Base-by-base conservation (phyloP, 2,329 filamentous ascomycete species). In the Fusarium bactridioides region DNA sequence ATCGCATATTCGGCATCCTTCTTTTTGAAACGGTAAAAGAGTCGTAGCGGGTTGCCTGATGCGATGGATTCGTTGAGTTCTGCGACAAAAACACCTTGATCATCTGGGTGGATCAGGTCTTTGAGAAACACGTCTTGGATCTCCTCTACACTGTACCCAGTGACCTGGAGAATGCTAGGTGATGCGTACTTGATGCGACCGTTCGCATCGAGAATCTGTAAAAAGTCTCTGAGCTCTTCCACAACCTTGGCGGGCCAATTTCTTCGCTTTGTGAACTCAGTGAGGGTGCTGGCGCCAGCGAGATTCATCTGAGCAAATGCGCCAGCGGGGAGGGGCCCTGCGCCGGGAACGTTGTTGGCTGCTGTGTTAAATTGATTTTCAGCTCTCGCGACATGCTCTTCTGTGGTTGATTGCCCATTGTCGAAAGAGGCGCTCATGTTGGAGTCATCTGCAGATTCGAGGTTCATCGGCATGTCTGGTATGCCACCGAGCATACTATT, bases 1-100 rank as follows among this genome's bases (percentile, higher is more conserved):
- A 98, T 93, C 71, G 87, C 86, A 79, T 92, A 97, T 5, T 86
- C 86, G 27, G 89, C 91, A 78, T 96, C 93, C 76, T 87, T 87
- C 74, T 90, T 90, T 81, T 91, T 93, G 78, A 98, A 90, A 55
- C 95, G 91, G 80, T 97, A 96, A 84, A 97, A 97, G 80, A 97
- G 90, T 65, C 93, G 92, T 70, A 98, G 82, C 9, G 90, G 86
- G 74, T 93, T 92, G n/a, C 92, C 93, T 12, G 90, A 93, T 5
- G 93, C 91, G 71, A 97, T 95, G 21, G 92, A 93, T 80, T 97
- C 94, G 80, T 96, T 94, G 84, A 98, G 91, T 80, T 98, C 94
- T 59, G 93, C 89, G 61, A 94, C 89, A 78, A 97, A 97, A 70
- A 95, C 90, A 61, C 90, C 89, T 72, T 91, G 90, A 82, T 98